These are phyloP conservation scores for Fusarium sp. DNA, from an alignment of 2,329 filamentous ascomycete genomes.

Conservation along the genomic window DNA sequence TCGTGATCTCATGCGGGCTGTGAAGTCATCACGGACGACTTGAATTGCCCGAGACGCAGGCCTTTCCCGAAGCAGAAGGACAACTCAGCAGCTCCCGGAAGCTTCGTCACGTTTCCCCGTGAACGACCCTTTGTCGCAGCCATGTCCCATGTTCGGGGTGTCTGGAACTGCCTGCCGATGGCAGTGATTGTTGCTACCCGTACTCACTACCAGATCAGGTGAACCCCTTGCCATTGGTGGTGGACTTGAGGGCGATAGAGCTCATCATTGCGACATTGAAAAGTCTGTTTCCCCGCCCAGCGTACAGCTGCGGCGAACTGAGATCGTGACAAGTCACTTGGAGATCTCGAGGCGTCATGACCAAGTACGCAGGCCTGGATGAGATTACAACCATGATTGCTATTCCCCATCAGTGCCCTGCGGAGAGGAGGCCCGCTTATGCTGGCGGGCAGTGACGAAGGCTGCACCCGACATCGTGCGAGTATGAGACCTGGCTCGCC, in stretches of 20 bases:
- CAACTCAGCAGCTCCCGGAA: constrained; percentile 46
- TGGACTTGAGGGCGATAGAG: constrained; percentile 13
- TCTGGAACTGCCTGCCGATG: constrained; percentile 24
- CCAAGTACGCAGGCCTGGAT: background rate
- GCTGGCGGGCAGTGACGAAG: background rate
- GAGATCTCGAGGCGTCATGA: constrained; percentile 10
- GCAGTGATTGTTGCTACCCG: constrained; percentile 19
- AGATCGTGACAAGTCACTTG: constrained; percentile 22
- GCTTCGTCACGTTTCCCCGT: constrained; percentile 36
- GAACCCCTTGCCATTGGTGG: constrained; percentile 18
- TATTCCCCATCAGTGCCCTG: background rate
- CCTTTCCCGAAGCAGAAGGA: constrained; percentile 49
- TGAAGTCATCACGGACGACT: constrained; percentile 46
- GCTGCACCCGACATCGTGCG: background rate
- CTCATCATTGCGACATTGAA: constrained; percentile 18
- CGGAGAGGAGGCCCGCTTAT: background rate
- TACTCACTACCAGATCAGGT: constrained; percentile 23
- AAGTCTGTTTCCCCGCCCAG: constrained; percentile 4
- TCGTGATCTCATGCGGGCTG: constrained; percentile 42
- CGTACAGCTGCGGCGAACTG: constrained; percentile 3
- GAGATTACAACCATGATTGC: background rate
- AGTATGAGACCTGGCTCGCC: background rate
- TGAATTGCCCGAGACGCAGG: constrained; percentile 42
- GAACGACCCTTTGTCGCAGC: constrained; percentile 34
- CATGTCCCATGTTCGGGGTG: constrained; percentile 28